Percentiles rank a stretch among this genome's conserved stretches.
These are phyloP conservation scores for Naganishia randhawae DNA, from an alignment of 768 basidiomycete species.

Conservation along the genomic window DNA sequence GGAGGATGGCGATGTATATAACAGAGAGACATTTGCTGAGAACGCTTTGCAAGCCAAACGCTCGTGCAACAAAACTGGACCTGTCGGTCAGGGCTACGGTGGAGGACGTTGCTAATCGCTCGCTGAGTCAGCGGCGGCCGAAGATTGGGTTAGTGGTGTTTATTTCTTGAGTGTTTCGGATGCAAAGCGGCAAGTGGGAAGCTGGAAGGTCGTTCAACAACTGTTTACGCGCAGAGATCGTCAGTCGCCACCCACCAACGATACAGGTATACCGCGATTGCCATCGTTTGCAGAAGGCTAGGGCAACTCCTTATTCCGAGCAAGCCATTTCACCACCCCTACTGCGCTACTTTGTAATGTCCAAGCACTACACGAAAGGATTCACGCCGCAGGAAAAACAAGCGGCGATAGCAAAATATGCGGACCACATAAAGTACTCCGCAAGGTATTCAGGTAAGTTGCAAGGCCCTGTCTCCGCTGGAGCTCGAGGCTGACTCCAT, in stretches of 20 bases:
- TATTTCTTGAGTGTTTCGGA: constrained; percentile 16
- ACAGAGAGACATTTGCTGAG: neutral
- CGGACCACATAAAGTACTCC: constrained; percentile 29
- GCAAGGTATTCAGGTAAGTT: constrained; percentile 31
- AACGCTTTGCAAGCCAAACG: neutral
- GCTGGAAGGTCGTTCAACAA: constrained; percentile 1
- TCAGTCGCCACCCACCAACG: neutral
- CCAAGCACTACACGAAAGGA: constrained; percentile 22
- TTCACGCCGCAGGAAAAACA: constrained; percentile 27
- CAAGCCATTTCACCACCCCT: neutral
- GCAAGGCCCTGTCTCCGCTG: neutral
- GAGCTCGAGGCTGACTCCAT: neutral
- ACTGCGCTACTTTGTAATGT: constrained; percentile 9
- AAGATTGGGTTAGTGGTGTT: neutral
- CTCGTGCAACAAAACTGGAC: neutral
- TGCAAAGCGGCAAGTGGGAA: constrained; percentile 8
- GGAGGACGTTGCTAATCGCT: constrained; percentile 20
- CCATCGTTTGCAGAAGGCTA: neutral
- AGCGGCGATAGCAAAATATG: constrained; percentile 29
- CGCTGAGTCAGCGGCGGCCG: constrained; percentile 8
- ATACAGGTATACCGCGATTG: neutral
- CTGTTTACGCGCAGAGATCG: neutral
- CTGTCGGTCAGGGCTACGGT: neutral
- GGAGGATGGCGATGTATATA: neutral
- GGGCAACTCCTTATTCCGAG: too few species aligned